Evolutionary conservation across 495 filamentous ascomycete species (phyloP), one percentile per base, ranked within the genome.

Genomic region (Xylaria telfairii): DNA sequence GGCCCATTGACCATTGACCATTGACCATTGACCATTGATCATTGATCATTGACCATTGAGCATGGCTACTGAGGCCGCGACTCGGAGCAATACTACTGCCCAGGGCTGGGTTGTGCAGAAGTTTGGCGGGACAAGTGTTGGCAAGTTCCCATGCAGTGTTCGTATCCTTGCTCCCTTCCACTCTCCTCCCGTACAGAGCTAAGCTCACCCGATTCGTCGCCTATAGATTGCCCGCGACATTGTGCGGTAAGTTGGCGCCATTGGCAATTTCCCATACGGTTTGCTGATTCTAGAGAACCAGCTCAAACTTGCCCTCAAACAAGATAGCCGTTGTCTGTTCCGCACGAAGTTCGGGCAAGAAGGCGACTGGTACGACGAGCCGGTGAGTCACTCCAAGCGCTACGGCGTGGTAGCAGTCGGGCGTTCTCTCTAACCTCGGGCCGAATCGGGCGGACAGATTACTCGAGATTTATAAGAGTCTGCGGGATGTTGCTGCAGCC

Each of bases 311-410:
- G 53, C 79, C 81, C 34, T 83, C 88, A 42, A 87, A 92, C 70
- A 89, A 87, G 76, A 89, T 97, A 68, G 95, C 92, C 44, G 90
- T 98, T 49, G 93, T 98, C 32, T 98, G 96, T 76, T 99, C 96
- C 51, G 96, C 96, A 26, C 83, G 94, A 78, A 97, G 93, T 79
- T 95, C 92, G 66, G 92, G 91, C 68, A 95, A 93, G 74, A 98
- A 98, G 80, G 88, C 87, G 37, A 93, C 95, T 68, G 95, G 95
- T 63, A 98, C 96, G 56, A 98, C 96, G 53, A 98, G 96, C 83
- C 89, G 93, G 93, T 96, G 84, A 89, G 92, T 85, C 81, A 78
- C 65, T 24, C 32, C 54, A 8, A 26, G 15, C 44, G 13, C 30
- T 51, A 7, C 42, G 42, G 30, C 56, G 32, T 19, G 41, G 67